Conservation (phyloP, 2,329 filamentous ascomycete genomes). For the Periconia sp. region DNA sequence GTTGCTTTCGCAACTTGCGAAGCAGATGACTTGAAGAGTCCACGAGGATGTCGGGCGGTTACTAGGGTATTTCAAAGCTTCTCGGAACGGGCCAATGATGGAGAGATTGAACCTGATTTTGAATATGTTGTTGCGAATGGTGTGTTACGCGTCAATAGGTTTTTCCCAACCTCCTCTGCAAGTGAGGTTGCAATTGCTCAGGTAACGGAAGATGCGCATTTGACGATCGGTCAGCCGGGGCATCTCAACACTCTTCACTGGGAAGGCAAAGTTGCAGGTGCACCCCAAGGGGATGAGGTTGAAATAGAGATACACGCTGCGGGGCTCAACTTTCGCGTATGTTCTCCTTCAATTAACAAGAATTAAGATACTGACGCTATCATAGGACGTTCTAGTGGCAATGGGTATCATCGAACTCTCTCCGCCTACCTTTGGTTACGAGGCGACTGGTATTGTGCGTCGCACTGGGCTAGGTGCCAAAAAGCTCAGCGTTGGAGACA, state of each 20-base stretch:
- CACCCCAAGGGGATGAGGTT: slow-evolving; percentile 13
- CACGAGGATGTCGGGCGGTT: slow-evolving; percentile 1
- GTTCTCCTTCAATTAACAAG: neutral
- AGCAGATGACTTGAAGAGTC: neutral
- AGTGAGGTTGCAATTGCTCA: no score
- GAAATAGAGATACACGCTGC: slow-evolving; percentile 16
- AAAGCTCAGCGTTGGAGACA: no score
- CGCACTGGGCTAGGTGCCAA: no score
- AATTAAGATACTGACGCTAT: no score
- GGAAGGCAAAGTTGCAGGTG: neutral
- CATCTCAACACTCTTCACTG: neutral
- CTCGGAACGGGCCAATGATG: neutral
- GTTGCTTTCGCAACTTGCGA: slow-evolving; percentile 29
- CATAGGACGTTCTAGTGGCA: neutral
- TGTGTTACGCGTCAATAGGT: slow-evolving; percentile 15
- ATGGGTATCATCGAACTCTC: neutral
- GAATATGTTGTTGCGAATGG: slow-evolving; percentile 30
- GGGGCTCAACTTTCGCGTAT: slow-evolving; percentile 32
- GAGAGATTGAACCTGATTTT: slow-evolving; percentile 17
- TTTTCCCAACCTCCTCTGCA: no score
- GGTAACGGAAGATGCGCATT: neutral
- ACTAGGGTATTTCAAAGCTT: slow-evolving; percentile 9
- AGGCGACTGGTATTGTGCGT: no score
- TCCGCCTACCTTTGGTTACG: no score
- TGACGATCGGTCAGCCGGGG: neutral